phyloP scores from a whole-genome alignment of 306 rosid genomes.

The Medicago lupulina region DNA sequence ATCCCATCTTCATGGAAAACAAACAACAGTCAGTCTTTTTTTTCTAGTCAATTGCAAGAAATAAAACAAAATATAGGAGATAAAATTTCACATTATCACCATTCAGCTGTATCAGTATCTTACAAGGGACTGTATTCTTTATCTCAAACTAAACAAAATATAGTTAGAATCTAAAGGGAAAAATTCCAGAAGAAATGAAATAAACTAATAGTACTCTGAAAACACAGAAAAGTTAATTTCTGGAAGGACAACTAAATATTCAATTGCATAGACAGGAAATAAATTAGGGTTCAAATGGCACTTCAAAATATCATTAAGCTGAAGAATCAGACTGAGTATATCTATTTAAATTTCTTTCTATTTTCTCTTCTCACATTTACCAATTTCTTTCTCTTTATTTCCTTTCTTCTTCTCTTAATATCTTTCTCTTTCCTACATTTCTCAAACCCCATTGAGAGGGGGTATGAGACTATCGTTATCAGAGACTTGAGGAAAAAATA shows the following conservation, averaged over 20 bases:
- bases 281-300: not conserved
- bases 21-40: conserved; percentile 34
- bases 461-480: not conserved
- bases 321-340: conserved; percentile 15
- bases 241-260: conserved; percentile 8
- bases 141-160: conserved; percentile 16
- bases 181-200: conserved; percentile 18
- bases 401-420: not conserved
- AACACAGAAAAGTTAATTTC: conserved; percentile 10
- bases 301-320: conserved; percentile 5
- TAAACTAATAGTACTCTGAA: not conserved
- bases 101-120: conserved; percentile 8
- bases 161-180: conserved; percentile 14
- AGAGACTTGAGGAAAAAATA: not conserved
- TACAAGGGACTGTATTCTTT: conserved; percentile 27
- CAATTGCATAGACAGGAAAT: not conserved
- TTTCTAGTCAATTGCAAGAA: conserved; percentile 32
- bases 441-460: not conserved
- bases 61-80: conserved; percentile 16
- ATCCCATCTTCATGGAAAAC: conserved; percentile 67
- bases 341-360: not conserved
- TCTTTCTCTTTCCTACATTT: not conserved
- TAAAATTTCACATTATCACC: conserved; percentile 7
- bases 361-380: conserved; percentile 1
- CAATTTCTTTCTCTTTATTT: not conserved